phyloP scores from a whole-genome alignment of 352 stramenopile genomes.

The Globisporangium ultimum region DNA sequence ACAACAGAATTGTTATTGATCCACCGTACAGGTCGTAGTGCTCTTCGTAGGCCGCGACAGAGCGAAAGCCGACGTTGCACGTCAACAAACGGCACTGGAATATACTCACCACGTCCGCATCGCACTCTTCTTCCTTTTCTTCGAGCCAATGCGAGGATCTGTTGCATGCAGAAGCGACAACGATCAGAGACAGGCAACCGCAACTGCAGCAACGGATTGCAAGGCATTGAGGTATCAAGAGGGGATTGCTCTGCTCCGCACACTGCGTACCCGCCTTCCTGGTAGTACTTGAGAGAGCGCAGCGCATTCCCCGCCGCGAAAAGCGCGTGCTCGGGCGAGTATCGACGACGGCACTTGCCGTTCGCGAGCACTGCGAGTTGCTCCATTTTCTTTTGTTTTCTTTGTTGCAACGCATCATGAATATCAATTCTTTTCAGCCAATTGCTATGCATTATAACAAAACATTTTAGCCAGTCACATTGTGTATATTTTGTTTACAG shows the following conservation, averaged over 20 bases:
- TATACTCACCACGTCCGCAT: slow-evolving; percentile 5
- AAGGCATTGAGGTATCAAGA: too few relatives aligned
- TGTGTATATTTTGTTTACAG: too few relatives aligned
- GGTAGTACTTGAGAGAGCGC: slow-evolving; percentile 44
- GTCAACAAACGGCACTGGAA: slow-evolving; percentile 45
- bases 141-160: slow-evolving; percentile 6
- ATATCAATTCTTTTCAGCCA: slow-evolving; percentile 6
- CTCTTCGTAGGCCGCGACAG: slow-evolving; percentile 46
- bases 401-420: not conserved
- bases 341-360: slow-evolving; percentile 49
- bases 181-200: not conserved
- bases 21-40: slow-evolving; percentile 56
- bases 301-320: slow-evolving; percentile 44
- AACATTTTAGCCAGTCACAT: too few relatives aligned
- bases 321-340: slow-evolving; percentile 46
- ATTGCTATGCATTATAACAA: too few relatives aligned
- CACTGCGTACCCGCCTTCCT: slow-evolving; percentile 20
- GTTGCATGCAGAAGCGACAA: not conserved
- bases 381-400: slow-evolving; percentile 23
- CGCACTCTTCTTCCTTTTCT: slow-evolving; percentile 1
- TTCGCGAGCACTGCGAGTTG: slow-evolving; percentile 20
- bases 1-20: slow-evolving; percentile 6
- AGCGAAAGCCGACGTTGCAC: slow-evolving; percentile 44
- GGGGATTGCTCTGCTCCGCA: too few relatives aligned
- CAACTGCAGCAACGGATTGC: not conserved